Percentiles rank a stretch among this genome's conserved stretches.
These are phyloP conservation scores for Monascus ruber DNA, from an alignment of 2,329 filamentous ascomycete species.

Conservation along the genomic window DNA sequence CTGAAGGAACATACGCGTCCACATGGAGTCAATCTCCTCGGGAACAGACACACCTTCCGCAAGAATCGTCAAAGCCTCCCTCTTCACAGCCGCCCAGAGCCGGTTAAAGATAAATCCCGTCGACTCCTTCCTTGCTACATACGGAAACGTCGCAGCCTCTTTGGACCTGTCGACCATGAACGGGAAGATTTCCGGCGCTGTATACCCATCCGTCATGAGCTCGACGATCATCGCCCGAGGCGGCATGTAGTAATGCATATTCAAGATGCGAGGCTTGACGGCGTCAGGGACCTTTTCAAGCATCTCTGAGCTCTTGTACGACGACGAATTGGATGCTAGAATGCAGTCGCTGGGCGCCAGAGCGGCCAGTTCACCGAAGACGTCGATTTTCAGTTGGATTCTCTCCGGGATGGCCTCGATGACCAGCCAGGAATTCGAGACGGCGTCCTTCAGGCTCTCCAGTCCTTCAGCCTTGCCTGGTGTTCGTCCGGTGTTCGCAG, in stretches of 20 bases:
- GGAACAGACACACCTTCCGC: constrained; percentile 40
- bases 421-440: constrained; percentile 41
- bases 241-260: constrained; percentile 45
- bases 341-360: constrained; percentile 36
- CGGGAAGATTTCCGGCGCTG: constrained; percentile 31
- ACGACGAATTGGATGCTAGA: constrained; percentile 41
- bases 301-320: constrained; percentile 42
- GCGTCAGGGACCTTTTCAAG: constrained; percentile 29
- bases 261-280: constrained; percentile 32
- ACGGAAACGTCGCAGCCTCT: constrained; percentile 33
- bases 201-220: constrained; percentile 42
- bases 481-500: constrained; percentile 13
- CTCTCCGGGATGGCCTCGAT: constrained; percentile 44
- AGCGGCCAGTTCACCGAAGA: constrained; percentile 37
- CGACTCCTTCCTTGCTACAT: constrained; percentile 37
- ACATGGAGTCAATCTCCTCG: constrained; percentile 40
- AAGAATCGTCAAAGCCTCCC: constrained; percentile 40
- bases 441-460: constrained; percentile 29
- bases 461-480: constrained; percentile 22
- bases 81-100: constrained; percentile 46
- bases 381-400: constrained; percentile 38
- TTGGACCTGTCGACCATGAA: constrained; percentile 33
- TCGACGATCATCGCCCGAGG: constrained; percentile 37
- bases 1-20: constrained; percentile 30
- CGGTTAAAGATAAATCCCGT: constrained; percentile 46